Percentiles rank a stretch among this genome's conserved stretches.
Evolutionary conservation across 768 basidiomycete species (phyloP).

Genomic region (Termitomyces sp.): DNA sequence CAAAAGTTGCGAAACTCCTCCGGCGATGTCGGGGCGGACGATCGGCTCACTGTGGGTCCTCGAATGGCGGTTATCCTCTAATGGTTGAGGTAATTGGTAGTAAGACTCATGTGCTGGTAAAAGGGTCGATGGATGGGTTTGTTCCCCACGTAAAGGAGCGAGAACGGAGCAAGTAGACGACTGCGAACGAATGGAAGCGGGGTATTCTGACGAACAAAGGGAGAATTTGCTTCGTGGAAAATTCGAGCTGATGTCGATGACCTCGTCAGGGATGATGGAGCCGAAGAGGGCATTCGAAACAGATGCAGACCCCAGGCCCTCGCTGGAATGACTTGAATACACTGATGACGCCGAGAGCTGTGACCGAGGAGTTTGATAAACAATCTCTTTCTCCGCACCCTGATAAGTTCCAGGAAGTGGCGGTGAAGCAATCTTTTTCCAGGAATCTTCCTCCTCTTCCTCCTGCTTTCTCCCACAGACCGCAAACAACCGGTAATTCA

Average conservation of each 20-base stretch:
- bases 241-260: conserved; percentile 22
- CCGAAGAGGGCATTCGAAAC: neutral
- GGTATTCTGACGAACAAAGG: conserved; percentile 25
- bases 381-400: conserved; percentile 8
- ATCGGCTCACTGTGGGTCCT: conserved; percentile 15
- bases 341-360: conserved; percentile 5
- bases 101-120: conserved; percentile 15
- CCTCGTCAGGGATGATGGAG: neutral
- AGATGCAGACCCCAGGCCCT: neutral
- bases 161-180: conserved; percentile 4
- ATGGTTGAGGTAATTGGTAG: conserved; percentile 9
- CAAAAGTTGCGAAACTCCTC: conserved; percentile 3
- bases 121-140: neutral
- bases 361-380: conserved; percentile 1
- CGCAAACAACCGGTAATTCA: conserved; percentile 6
- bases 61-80: conserved; percentile 12
- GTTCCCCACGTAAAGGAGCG: neutral
- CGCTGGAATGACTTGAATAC: neutral
- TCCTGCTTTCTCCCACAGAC: conserved; percentile 7
- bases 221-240: conserved; percentile 27
- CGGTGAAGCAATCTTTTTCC: conserved; percentile 10
- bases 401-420: conserved; percentile 4
- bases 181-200: conserved; percentile 12
- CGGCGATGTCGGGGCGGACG: conserved; percentile 7
- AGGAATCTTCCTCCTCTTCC: neutral